Evolutionary conservation across 148 eudicot species (phyloP), one percentile per base, ranked within the genome.

Genomic region (Pouteria glomerata): DNA sequence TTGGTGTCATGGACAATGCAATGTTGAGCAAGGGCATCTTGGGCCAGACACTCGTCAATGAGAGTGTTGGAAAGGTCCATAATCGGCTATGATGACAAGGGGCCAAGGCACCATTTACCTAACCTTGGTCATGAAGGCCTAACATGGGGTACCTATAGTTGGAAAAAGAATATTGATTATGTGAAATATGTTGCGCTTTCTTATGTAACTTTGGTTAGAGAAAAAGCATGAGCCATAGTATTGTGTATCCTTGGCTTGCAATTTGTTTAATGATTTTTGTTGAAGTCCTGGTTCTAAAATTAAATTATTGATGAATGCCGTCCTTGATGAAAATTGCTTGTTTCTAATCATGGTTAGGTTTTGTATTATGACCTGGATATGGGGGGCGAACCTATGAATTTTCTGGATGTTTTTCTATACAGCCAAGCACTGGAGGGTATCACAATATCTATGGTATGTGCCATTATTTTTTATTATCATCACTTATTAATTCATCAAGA

Each of bases 381-480:
- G 76, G 90, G 83, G 34, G 86, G 85, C 69, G 97, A 95, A 77
- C 97, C 97, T 11, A 77, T 89, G 97, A 91, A 78, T 73, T 91
- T 95, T 63, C 89, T 86, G 62, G 97, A 88, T 82, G 97, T 89
- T 69, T 91, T 91, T 76, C 96, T 95, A 62, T 85, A 88, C 68
- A 95, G 99, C 80, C 97, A 95, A 78, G 99, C 99, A 76, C 90
- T 95, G 82, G 99, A 95, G 82, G 99, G 99, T 57, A 90, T 91
- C 73, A 80, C 89, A 34, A 82, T 95, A 79, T 87, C 89, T 55
- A 91, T 95, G 99, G 99, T 95, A 88, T 73, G 91, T 62, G 45
- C 33, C 47, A 29, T 71, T 58, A 34, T 18, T 60, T 59, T 3
- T 6, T 13, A 4, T 48, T 14, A 48, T 57, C 64, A 35, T 15